Conservation (phyloP, 768 basidiomycete genomes). For the Xanthoconium stramineum region DNA sequence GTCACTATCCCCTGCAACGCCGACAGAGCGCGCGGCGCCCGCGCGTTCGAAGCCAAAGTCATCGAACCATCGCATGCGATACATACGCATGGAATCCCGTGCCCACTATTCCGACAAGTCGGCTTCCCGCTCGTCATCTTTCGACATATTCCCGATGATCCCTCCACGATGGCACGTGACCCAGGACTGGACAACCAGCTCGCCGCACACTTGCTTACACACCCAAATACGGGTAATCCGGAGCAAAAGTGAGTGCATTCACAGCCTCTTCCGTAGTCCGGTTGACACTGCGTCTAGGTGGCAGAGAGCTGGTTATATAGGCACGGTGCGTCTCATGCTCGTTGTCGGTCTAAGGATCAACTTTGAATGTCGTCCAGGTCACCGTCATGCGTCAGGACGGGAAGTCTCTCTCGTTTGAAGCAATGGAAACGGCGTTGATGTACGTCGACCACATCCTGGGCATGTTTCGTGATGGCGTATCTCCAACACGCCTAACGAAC, state of each 20-base stretch:
- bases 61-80: constrained; percentile 25
- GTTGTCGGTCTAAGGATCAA: neutral
- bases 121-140: constrained; percentile 30
- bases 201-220: constrained; percentile 29
- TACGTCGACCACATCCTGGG: constrained; percentile 32
- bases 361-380: constrained; percentile 11
- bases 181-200: constrained; percentile 29
- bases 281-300: constrained; percentile 12
- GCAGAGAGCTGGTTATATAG: constrained; percentile 25
- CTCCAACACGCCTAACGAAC: constrained; percentile 12
- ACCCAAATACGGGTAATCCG: constrained; percentile 26
- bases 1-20: constrained; percentile 24
- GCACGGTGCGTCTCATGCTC: constrained; percentile 18
- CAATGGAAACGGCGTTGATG: constrained; percentile 30
- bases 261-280: neutral
- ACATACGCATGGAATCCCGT: constrained; percentile 21
- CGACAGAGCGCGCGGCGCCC: constrained; percentile 23
- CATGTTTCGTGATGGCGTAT: constrained; percentile 24
- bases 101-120: constrained; percentile 26
- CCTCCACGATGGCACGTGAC: constrained; percentile 18
- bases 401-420: constrained; percentile 23
- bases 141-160: constrained; percentile 23
- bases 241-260: constrained; percentile 15
- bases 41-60: constrained; percentile 19
- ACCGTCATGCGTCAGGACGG: constrained; percentile 27